Evolutionary conservation across 495 filamentous ascomycete species (phyloP), one percentile per base, ranked within the genome.

Genomic region (Hyphodiscus hymeniophilus): DNA sequence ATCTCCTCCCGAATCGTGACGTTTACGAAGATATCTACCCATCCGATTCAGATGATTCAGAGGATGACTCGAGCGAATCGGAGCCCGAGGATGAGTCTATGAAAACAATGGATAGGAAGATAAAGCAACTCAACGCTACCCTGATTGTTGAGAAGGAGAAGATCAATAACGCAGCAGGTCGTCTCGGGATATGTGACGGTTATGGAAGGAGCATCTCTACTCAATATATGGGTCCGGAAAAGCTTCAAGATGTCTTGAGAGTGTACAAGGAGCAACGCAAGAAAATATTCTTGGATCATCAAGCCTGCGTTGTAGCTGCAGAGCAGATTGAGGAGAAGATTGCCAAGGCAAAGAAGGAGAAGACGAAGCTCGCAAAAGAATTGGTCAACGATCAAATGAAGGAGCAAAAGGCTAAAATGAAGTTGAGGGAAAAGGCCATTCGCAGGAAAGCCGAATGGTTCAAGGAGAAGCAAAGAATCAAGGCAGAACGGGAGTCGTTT

Each of bases 1-100:
- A 83, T 47, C 61, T 77, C 8, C 63, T 85, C 20, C 71, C 79
- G 0, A 82, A 84, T 52, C 64, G 66, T 3, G 74, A 79, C 12
- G 67, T 71, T 33, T 81, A 73, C 47, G 58, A 78, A 38, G 76
- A 83, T 38, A 63, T 76, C 24, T 79, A 79, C 51, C 67, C 71
- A 7, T 69, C 72, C 0, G 66, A 70, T 16, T 64, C 67, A 2
- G 66, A 70, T 3, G 60, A 63, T 4, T 59, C 66, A 1, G 62
- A 66, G 2, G 59, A 66, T 5, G 59, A 72, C 10, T 53, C 61
- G 11, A 64, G 64, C 8, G 44, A 60, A 3, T 52, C 55, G 8
- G 57, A 55, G 56, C 17, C 17, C 33, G 55, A 63, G 52, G 16
- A 35, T 45, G 36, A 60, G 55, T 39, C 49, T 7, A 49, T 55